A percentile compares a stretch with the other conserved stretches of the same genome.
phyloP scores from a whole-genome alignment of 2,329 filamentous ascomycete species.

The Botrytis byssoidea region DNA sequence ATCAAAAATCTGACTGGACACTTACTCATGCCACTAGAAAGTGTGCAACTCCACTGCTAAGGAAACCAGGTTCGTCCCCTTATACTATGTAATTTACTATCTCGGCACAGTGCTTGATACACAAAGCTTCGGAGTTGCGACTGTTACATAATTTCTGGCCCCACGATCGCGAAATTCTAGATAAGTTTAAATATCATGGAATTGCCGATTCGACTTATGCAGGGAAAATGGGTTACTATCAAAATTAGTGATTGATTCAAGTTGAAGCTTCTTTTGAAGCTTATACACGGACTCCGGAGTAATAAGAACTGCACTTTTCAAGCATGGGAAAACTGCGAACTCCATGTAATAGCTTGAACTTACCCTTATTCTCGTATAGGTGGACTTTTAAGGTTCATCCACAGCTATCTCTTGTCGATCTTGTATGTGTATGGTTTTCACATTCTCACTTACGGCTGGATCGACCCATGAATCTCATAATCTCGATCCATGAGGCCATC shows the following conservation, averaged over 20 bases:
- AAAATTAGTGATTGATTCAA: background rate
- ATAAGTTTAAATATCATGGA: background rate
- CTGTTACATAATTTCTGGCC: background rate
- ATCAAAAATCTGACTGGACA: background rate
- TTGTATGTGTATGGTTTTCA: background rate
- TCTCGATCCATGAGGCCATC: background rate
- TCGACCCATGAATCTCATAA: background rate
- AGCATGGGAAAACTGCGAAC: background rate
- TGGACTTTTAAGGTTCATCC: background rate
- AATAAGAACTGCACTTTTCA: background rate
- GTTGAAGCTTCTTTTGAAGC: background rate
- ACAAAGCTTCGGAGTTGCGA: background rate
- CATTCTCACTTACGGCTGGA: background rate
- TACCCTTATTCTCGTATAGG: background rate
- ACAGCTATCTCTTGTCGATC: background rate
- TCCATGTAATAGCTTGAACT: background rate
- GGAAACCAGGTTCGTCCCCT: background rate
- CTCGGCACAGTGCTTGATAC: background rate
- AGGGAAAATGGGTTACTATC: background rate
- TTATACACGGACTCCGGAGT: background rate
- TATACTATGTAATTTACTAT: background rate
- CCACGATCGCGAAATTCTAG: background rate
- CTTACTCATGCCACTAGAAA: background rate
- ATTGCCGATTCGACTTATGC: background rate
- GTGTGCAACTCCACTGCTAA: background rate